phyloP scores from a whole-genome alignment of 306 rosid genomes.

The Medicago truncatula region MtrunA17r5.0-ANR NC_053044.1:38710001-38710500 shows the following conservation, averaged over 20 bases:
- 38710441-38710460: conserved; percentile 22
- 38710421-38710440: not conserved
- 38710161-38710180: not conserved
- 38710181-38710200: conserved; percentile 12
- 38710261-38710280: conserved; percentile 15
- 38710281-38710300: conserved; percentile 3
- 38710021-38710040: conserved; percentile 77
- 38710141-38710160: not conserved
- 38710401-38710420: conserved; percentile 21
- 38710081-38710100: conserved; percentile 51
- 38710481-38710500: not conserved
- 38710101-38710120: conserved; percentile 61
- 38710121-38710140: conserved; percentile 66
- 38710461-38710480: not conserved
- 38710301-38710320: not conserved
- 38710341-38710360: conserved; percentile 37
- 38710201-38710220: conserved; percentile 72
- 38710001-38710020: conserved; percentile 74
- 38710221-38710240: conserved; percentile 78
- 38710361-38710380: conserved; percentile 30
- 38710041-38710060: conserved; percentile 68
- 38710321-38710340: conserved; percentile 35
- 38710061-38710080: conserved; percentile 59
- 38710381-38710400: conserved; percentile 18
- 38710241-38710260: conserved; percentile 40